Percentiles rank a stretch among this genome's conserved stretches.
These are phyloP conservation scores for Leptoxyphium fumago DNA, from an alignment of 2,329 filamentous ascomycete species.

Conservation along the genomic window DNA sequence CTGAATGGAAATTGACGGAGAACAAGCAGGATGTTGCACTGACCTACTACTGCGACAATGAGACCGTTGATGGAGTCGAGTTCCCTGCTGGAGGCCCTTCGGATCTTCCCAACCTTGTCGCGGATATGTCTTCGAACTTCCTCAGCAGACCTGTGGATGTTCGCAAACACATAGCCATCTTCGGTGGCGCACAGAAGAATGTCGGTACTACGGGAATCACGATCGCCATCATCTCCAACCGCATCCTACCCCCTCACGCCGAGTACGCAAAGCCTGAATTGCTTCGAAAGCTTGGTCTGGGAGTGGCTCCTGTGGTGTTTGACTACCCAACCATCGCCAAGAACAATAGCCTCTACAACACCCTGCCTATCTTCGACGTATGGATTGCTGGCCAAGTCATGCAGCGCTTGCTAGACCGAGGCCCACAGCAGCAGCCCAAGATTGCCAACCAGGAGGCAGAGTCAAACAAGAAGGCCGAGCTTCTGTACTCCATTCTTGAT, in stretches of 20 bases:
- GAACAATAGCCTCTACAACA: conserved; percentile 94
- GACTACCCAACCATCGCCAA: conserved; percentile 75
- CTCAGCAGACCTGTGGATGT: conserved; percentile 66
- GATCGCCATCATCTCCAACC: conserved; percentile 71
- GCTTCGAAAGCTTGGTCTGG: conserved; percentile 59
- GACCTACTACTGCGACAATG: conserved; percentile 86
- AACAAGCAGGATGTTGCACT: conserved; percentile 50
- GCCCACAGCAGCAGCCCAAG: conserved; percentile 37
- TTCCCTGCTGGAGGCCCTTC: conserved; percentile 57
- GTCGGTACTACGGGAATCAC: conserved; percentile 75
- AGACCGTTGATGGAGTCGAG: conserved; percentile 88
- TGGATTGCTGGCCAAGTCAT: conserved; percentile 86
- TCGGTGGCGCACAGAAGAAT: conserved; percentile 91
- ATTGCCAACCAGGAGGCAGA: conserved; percentile 64
- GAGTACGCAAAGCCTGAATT: conserved; percentile 53
- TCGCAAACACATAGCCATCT: conserved; percentile 67
- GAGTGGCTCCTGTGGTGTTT: conserved; percentile 64
- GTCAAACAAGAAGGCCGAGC: conserved; percentile 55
- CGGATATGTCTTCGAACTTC: conserved; percentile 92
- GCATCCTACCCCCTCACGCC: conserved; percentile 52
- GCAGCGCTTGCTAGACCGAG: conserved; percentile 52
- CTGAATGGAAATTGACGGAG: conserved; percentile 55
- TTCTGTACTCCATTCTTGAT: conserved; percentile 68
- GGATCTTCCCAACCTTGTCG: conserved; percentile 50
- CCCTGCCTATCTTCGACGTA: conserved; percentile 84